Base-by-base conservation (phyloP, 768 basidiomycete species). In the Xerocomus brunneocitrinus region DNA sequence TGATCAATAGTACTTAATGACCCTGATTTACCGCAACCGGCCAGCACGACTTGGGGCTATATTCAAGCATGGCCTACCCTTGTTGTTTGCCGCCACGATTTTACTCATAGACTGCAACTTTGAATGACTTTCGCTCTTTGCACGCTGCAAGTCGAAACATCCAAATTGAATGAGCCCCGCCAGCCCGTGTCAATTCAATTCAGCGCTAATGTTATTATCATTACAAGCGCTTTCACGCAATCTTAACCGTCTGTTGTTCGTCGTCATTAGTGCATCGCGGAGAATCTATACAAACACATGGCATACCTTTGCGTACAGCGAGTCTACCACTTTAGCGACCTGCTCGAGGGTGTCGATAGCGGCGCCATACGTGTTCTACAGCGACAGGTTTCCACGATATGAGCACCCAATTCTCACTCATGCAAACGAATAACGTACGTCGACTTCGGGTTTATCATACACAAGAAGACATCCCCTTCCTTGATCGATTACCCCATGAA, bases 401-500 rank as follows among this genome's bases (percentile, higher is more conserved):
- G 31, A 67, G 38, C 30, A 36, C 27, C 1, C 24, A 25, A 19
- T 8, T 35, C 8, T 45, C 24, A 31, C 43, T 28, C 27, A n/a
- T 28, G 7, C 16, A 14, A 34, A 31, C n/a, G 19, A 28, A 40
- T 28, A 39, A 79, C 89, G 52, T 62, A 92, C 92, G 71, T 97
- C 93, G 12, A 82, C 82, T 62, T 90, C 87, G 1, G 83, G 82
- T 68, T 91, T 78, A 53, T 97, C 91, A 56, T 89, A 98, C n/a
- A 98, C 84, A 47, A 97, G 74, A 46, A 98, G 72, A 63, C 93
- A 94, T 0, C 94, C 94, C 3, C 91, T 81, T 27, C 92, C 93
- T 68, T 98, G 95, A 67, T 98, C 95, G n/a, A 99, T 78, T 1
- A 99, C 94, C 5, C 95, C 95, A 57, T 91, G 82, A 58, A 98